Percentiles rank a stretch among this genome's conserved stretches.
Evolutionary conservation across 116 monocot species (phyloP).

Genomic region (Phalaenopsis hybrid): DNA sequence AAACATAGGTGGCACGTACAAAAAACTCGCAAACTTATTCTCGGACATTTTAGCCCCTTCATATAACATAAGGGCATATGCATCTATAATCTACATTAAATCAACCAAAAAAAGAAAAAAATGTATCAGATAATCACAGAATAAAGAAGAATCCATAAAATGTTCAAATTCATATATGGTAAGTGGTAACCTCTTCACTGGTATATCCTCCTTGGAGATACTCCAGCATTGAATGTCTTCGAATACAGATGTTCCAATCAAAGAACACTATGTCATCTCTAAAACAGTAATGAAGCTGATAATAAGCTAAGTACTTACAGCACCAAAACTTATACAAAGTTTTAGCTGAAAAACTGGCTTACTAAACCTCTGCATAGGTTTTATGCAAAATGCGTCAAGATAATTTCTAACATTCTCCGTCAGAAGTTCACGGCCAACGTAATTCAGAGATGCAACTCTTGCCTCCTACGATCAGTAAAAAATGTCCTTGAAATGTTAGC

Average conservation of each 20-base stretch:
- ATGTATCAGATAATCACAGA: background rate
- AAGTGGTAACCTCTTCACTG: constrained; percentile 1
- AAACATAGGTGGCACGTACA: constrained; percentile 3
- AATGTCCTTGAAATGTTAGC: background rate
- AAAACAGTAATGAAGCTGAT: background rate
- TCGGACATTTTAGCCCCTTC: background rate
- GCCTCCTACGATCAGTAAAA: background rate
- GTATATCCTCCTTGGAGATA: constrained; percentile 3
- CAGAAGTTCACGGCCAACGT: constrained; percentile 4
- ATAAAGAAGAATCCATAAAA: background rate
- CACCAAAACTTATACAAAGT: background rate
- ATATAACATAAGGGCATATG: constrained; percentile 3
- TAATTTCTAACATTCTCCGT: background rate
- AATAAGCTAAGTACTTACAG: background rate
- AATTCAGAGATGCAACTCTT: background rate
- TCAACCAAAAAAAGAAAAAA: background rate
- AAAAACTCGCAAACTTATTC: background rate
- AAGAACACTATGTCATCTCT: constrained; percentile 3
- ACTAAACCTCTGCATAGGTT: constrained; percentile 1
- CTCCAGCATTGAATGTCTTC: constrained; percentile 1
- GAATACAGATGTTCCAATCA: constrained; percentile 6
- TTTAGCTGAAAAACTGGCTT: background rate
- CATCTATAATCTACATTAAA: constrained; percentile 5
- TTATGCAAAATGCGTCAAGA: constrained; percentile 6
- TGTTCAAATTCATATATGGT: background rate